Evolutionary conservation across 2,329 filamentous ascomycete species (phyloP), one percentile per base, ranked within the genome.

Genomic region (Diplodia seriata): DNA sequence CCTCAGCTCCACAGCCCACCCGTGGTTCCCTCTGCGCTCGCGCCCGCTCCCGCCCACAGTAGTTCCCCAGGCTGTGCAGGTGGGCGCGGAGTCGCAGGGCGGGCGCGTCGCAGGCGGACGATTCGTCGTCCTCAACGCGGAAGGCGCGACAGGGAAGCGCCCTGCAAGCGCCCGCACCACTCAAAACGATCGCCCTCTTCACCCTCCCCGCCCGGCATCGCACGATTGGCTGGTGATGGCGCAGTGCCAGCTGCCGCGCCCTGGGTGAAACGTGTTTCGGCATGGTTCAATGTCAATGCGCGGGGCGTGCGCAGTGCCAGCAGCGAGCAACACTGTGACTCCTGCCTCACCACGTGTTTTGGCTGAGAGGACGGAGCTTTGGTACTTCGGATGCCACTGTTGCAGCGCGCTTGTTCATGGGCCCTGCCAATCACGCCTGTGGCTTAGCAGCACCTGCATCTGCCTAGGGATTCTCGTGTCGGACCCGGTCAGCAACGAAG

Each of bases 231-330:
- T 51, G 59, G 11, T 18, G 4, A n/a, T 4, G 57, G 3, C 20
- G 20, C 20, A 23, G 1, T 8, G 38, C 57, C 26, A 26, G 36
- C 26, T 43, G n/a, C 43, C 57, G 26, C 11, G 26, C 40, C 23
- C 23, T 15, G 9, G 33, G 23, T 63, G 59, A 63, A 63, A 63
- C 59, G 59, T 63, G 59, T 63, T 63, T 63, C 43, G 47, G 59
- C 59, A 63, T 63, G 59, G 31, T 36, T 26, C 36, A 26, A 26
- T 26, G 26, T 62, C 57, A 62, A 50, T 62, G 57, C 57, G 40
- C 20, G n/a, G 40, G 20, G 38, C 26, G 57, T 23, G 33, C 55
- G 43, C 43, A 26, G 26, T n/a, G 43, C 18, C 43, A 47, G 18
- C 9, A 47, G 54, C 36, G 29, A 55, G 29, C 53, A 23, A 14